Base-by-base conservation (phyloP, 2,329 filamentous ascomycete species). In the Ophiostoma australiae region DNA sequence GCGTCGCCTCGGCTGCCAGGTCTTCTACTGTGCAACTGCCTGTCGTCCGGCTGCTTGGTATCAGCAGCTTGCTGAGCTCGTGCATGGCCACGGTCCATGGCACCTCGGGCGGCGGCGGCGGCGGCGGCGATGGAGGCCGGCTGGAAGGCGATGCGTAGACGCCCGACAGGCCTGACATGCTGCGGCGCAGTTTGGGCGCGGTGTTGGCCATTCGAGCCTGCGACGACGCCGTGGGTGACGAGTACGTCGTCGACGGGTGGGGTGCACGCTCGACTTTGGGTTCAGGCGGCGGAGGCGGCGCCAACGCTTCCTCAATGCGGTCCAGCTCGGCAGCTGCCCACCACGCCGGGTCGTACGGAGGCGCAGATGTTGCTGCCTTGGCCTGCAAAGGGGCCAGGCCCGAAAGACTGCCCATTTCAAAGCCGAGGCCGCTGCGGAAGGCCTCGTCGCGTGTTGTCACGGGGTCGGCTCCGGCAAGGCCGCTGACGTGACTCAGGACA, bases 401-500 rank as follows among this genome's bases (percentile, higher is more conserved):
- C 1, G 44, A 48, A n/a, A 48, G 44, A 48, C 44, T 48, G 23
- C 58, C 82, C 85, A 89, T 89, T 73, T 90, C 88, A 68, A 82
- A 83, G 15, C 82, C 85, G 15, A 90, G 80, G 0, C 86, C 84
- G 4, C 66, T 35, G 70, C 79, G 81, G 67, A 73, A 75, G 61
- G 72, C 75, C 69, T 81, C 80, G 41, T 82, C 79, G 71, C 77
- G 80, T 35, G 78, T 78, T 8, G 67, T 44, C 15, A 52, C 41
- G 55, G 79, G 80, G 70, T 84, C 86, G 31, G 83, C 82, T 58
- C 88, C 87, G 58, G 88, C 89, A 55, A 99, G 85, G 6, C 94
- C 95, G 75, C 91, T 92, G 23, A 99, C 79, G 79, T 99, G 95
- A 78, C 94, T 97, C 72, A 97, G 82, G 3, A 97, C 90, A 65